phyloP scores from a whole-genome alignment of 2,329 filamentous ascomycete genomes.

The Penicillium sp. region DNA sequence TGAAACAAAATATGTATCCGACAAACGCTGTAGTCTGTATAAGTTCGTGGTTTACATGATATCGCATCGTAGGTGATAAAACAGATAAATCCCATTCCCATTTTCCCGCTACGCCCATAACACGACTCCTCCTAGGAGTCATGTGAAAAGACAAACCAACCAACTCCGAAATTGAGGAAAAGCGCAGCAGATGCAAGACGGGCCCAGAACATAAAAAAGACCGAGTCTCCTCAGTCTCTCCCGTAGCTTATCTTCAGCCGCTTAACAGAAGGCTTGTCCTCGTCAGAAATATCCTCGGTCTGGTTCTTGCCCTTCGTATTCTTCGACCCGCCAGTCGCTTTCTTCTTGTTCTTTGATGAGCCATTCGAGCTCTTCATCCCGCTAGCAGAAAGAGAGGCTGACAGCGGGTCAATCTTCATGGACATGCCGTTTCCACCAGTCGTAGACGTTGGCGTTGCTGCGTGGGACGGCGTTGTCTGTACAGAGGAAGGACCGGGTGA shows the following conservation, averaged over 20 bases:
- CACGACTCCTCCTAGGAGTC: slow-evolving; percentile 3
- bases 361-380: slow-evolving; percentile 22
- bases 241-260: slow-evolving; percentile 48
- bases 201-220: background rate
- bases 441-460: slow-evolving; percentile 45
- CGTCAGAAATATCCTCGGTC: slow-evolving; percentile 34
- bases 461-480: slow-evolving; percentile 48
- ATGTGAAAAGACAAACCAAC: slow-evolving; percentile 1
- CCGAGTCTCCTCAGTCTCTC: slow-evolving; percentile 33
- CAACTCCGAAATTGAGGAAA: slow-evolving; percentile 11
- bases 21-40: slow-evolving; percentile 5
- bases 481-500: slow-evolving; percentile 45
- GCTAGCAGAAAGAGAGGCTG: background rate
- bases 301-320: slow-evolving; percentile 31
- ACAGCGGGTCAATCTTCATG: slow-evolving; percentile 25
- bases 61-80: slow-evolving; percentile 3
- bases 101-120: slow-evolving; percentile 5
- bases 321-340: slow-evolving; percentile 31
- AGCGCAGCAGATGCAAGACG: slow-evolving; percentile 3
- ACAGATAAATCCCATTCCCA: background rate
- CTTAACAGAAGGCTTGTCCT: slow-evolving; percentile 42
- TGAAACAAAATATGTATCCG: background rate
- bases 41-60: slow-evolving; percentile 13
- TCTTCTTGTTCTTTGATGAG: slow-evolving; percentile 45
- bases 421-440: slow-evolving; percentile 26